phyloP scores from a whole-genome alignment of 2,329 filamentous ascomycete genomes.

The Cladosporium velox region DNA sequence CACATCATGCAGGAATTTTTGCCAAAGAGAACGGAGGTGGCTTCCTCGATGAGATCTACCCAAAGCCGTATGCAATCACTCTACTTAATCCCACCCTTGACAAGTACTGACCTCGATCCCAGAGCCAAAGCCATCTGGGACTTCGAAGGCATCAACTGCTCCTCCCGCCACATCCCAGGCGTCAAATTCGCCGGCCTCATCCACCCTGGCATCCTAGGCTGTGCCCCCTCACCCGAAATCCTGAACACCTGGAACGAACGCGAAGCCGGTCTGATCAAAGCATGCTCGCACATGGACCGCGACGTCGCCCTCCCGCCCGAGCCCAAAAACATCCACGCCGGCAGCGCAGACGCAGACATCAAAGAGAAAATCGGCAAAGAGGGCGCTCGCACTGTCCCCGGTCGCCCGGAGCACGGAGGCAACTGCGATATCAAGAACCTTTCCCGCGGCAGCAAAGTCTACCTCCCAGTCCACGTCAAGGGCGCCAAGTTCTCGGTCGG shows the following conservation, averaged over 20 bases:
- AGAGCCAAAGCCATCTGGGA: slow-evolving; percentile 77
- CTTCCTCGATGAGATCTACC: slow-evolving; percentile 85
- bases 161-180: slow-evolving; percentile 80
- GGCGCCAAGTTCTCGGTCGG: slow-evolving; percentile 91
- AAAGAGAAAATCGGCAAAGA: slow-evolving; percentile 71
- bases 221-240: slow-evolving; percentile 77
- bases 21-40: slow-evolving; percentile 80
- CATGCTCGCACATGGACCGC: slow-evolving; percentile 64
- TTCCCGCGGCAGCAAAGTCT: slow-evolving; percentile 76
- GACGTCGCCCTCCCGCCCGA: slow-evolving; percentile 78
- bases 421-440: slow-evolving; percentile 93
- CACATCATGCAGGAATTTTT: slow-evolving; percentile 55
- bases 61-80: slow-evolving; percentile 65
- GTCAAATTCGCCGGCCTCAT: slow-evolving; percentile 85
- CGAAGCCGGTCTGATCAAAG: slow-evolving; percentile 75
- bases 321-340: slow-evolving; percentile 71
- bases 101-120: slow-evolving; percentile 24
- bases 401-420: slow-evolving; percentile 82
- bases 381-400: slow-evolving; percentile 78
- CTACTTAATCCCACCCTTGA: neutral
- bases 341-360: slow-evolving; percentile 57
- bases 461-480: slow-evolving; percentile 80
- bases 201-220: slow-evolving; percentile 88
- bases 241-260: slow-evolving; percentile 81
- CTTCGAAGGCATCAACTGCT: slow-evolving; percentile 77